Evolutionary conservation across 2,329 filamentous ascomycete genomes (phyloP).

Genomic region (Gremmenia infestans): DNA sequence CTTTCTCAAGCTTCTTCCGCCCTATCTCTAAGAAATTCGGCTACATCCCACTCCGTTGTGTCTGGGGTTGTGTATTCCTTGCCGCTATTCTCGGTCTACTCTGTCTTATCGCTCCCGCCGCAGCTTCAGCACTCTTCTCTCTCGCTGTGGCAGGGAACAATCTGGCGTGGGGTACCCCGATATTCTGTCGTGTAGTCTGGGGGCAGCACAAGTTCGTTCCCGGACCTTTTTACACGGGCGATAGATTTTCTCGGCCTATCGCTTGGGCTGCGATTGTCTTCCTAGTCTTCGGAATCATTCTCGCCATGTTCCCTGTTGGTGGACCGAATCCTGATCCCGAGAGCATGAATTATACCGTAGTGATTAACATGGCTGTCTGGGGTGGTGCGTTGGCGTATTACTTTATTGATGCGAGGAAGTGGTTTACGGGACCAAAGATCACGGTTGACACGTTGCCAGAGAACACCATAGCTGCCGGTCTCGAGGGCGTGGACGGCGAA

Average conservation of each 20-base stretch:
- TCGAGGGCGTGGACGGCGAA: no score
- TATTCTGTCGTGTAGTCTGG: constrained; percentile 54
- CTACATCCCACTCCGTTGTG: constrained; percentile 52
- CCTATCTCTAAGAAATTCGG: constrained; percentile 46
- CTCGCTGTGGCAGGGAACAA: constrained; percentile 56
- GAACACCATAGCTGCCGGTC: no score
- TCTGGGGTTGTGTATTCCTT: constrained; percentile 48
- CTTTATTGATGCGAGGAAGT: constrained; percentile 50
- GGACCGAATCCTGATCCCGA: constrained; percentile 47
- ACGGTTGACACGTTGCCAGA: constrained; percentile 39
- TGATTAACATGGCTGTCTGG: constrained; percentile 57
- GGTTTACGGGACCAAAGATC: constrained; percentile 55
- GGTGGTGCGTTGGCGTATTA: constrained; percentile 52
- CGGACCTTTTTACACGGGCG: constrained; percentile 55
- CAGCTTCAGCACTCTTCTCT: constrained; percentile 55
- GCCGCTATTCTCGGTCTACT: constrained; percentile 51
- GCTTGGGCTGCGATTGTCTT: constrained; percentile 50
- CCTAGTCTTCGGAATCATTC: constrained; percentile 48
- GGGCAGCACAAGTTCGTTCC: constrained; percentile 52
- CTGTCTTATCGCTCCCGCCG: constrained; percentile 52
- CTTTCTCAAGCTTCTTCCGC: constrained; percentile 53
- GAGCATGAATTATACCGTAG: constrained; percentile 59
- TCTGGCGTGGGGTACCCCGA: constrained; percentile 54
- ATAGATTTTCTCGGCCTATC: constrained; percentile 44
- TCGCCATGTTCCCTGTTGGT: constrained; percentile 54